Conservation (phyloP, 108 stramenopile genomes). For the Phaeodactylum tricornutum region DNA sequence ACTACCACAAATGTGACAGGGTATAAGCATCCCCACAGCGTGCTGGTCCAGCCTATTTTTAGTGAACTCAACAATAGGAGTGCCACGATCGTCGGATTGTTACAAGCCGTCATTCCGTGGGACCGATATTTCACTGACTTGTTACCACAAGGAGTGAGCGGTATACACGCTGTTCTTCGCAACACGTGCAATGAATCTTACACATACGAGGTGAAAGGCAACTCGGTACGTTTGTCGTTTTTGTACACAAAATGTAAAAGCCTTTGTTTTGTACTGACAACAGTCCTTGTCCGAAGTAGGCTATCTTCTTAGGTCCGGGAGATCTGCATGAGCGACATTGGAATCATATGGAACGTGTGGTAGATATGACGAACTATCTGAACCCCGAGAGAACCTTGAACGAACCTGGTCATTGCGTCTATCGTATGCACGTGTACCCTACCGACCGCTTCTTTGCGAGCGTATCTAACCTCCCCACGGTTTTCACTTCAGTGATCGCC, state of each 20-base stretch:
- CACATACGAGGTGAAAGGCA: constrained; percentile 33
- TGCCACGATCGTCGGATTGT: not conserved
- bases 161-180: constrained; percentile 11
- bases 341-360: not conserved
- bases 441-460: not conserved
- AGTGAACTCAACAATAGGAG: not conserved
- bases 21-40: not conserved
- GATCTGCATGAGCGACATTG: constrained; percentile 1
- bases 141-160: not conserved
- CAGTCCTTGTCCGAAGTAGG: too few relatives aligned
- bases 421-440: not conserved
- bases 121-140: constrained; percentile 7
- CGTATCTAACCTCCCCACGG: too few relatives aligned
- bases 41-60: not conserved
- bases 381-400: too few relatives aligned
- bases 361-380: not conserved
- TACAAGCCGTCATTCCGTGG: constrained; percentile 7
- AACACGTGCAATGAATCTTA: constrained; percentile 18
- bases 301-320: not conserved
- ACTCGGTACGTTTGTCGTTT: constrained; percentile 8
- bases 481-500: not conserved
- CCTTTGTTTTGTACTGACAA: too few relatives aligned
- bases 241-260: too few relatives aligned
- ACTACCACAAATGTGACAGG: not conserved
- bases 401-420: too few relatives aligned